Evolutionary conservation across 352 stramenopile species (phyloP).

Genomic region (Globisporangium spiculum): DNA sequence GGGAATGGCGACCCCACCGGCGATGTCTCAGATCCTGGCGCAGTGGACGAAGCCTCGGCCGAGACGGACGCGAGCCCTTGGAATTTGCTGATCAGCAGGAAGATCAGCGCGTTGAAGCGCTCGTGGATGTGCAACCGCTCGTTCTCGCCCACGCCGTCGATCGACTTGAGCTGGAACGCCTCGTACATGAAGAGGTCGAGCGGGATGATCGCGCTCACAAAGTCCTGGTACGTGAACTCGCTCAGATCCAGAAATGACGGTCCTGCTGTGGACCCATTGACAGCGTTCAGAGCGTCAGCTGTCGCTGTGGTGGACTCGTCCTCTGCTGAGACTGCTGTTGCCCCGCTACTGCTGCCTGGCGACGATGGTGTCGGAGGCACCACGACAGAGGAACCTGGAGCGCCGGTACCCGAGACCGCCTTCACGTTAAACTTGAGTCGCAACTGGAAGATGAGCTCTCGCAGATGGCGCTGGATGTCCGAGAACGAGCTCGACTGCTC

Average conservation of each 20-base stretch:
- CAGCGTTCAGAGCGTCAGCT: not conserved
- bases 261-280: not conserved
- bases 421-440: conserved; percentile 57
- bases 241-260: conserved; percentile 25
- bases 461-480: conserved; percentile 42
- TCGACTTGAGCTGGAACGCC: conserved; percentile 48
- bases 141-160: conserved; percentile 36
- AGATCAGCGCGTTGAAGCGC: conserved; percentile 36
- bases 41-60: conserved; percentile 29
- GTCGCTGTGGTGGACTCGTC: not conserved
- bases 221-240: conserved; percentile 55
- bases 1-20: conserved; percentile 14
- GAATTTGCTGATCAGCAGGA: conserved; percentile 41
- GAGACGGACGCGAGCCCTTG: conserved; percentile 33
- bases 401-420: conserved; percentile 2
- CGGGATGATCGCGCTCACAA: conserved; percentile 41
- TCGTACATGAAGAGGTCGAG: conserved; percentile 62
- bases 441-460: conserved; percentile 46
- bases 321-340: not conserved
- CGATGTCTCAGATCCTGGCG: conserved; percentile 1
- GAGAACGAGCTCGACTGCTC: conserved; percentile 27
- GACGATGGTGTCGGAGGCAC: not conserved
- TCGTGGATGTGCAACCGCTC: conserved; percentile 38
- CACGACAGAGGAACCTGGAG: not conserved
- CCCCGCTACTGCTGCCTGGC: not conserved